Evolutionary conservation across 2,329 filamentous ascomycete species (phyloP).

Genomic region (Atkinsonella texensis): DNA sequence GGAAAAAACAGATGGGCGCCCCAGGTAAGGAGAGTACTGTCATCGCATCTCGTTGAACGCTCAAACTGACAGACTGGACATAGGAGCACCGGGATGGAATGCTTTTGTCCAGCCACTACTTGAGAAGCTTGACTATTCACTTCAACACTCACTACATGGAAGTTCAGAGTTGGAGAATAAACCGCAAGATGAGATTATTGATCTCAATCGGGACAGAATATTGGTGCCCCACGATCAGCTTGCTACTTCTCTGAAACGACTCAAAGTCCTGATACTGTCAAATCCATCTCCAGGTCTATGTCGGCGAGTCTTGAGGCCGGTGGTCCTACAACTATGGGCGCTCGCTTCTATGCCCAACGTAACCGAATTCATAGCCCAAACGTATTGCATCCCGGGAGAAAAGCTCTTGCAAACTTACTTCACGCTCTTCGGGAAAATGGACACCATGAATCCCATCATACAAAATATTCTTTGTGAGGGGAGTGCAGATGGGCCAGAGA

Average conservation of each 20-base stretch:
- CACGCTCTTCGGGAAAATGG: conserved; percentile 39
- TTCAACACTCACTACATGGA: conserved; percentile 7
- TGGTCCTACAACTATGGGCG: conserved; percentile 52
- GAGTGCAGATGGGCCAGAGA: conserved; percentile 17
- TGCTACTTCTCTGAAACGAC: conserved; percentile 36
- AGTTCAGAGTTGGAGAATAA: conserved; percentile 8
- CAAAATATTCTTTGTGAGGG: conserved; percentile 45
- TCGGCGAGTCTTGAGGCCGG: conserved; percentile 44
- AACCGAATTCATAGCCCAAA: conserved; percentile 20
- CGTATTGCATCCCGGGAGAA: conserved; percentile 33
- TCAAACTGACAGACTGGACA: background rate
- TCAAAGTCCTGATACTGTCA: conserved; percentile 45
- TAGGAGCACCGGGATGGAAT: conserved; percentile 48
- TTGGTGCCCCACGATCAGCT: conserved; percentile 38
- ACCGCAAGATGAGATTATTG: conserved; percentile 27
- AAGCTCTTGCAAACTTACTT: conserved; percentile 45
- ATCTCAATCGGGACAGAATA: conserved; percentile 30
- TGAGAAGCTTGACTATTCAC: conserved; percentile 34
- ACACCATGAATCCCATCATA: conserved; percentile 37
- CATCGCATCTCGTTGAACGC: background rate
- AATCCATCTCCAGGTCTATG: conserved; percentile 57
- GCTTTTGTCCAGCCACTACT: conserved; percentile 49
- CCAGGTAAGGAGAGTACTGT: conserved; percentile 30
- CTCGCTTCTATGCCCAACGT: conserved; percentile 39
- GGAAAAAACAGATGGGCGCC: conserved; percentile 49